A percentile compares a stretch with the other conserved stretches of the same genome.
Evolutionary conservation across 208 protist species (phyloP).

Genomic region (Leishmania amazonensis): DNA sequence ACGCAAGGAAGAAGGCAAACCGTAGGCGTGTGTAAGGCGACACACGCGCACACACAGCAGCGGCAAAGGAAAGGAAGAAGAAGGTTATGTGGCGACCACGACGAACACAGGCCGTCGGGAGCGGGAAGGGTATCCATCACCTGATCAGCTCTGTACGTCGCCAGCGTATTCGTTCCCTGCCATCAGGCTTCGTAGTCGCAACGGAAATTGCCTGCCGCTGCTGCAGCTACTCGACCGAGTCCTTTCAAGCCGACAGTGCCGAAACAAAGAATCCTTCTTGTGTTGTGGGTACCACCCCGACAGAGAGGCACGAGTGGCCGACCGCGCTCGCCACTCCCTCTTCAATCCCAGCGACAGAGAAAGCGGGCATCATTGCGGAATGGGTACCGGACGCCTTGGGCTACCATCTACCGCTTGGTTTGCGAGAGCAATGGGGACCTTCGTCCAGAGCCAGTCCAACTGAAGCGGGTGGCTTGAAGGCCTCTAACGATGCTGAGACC

Average conservation of each 20-base stretch:
- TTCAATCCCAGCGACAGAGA: background rate
- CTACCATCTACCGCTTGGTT: constrained; percentile 27
- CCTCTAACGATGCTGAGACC: background rate
- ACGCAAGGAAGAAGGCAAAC: background rate
- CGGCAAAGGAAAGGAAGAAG: background rate
- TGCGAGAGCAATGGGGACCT: background rate
- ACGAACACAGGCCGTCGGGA: background rate
- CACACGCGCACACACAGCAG: background rate
- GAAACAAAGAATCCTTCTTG: background rate
- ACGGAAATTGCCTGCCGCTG: background rate
- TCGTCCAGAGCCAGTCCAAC: background rate
- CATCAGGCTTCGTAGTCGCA: background rate
- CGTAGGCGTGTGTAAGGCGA: background rate
- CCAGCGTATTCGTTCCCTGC: background rate
- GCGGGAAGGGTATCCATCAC: background rate
- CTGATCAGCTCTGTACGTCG: background rate
- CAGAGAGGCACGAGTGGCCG: background rate
- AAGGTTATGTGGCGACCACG: background rate
- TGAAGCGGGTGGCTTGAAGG: background rate
- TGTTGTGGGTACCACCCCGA: background rate
- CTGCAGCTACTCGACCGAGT: background rate
- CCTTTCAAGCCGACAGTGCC: no score
- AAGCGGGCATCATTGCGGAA: constrained; percentile 27
- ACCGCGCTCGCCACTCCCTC: background rate
- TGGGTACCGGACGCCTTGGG: constrained; percentile 34